Evolutionary conservation across 1,284 basidiomycete genomes (phyloP), one percentile per base, ranked within the genome.

Genomic region (Fomes fomentarius): DNA sequence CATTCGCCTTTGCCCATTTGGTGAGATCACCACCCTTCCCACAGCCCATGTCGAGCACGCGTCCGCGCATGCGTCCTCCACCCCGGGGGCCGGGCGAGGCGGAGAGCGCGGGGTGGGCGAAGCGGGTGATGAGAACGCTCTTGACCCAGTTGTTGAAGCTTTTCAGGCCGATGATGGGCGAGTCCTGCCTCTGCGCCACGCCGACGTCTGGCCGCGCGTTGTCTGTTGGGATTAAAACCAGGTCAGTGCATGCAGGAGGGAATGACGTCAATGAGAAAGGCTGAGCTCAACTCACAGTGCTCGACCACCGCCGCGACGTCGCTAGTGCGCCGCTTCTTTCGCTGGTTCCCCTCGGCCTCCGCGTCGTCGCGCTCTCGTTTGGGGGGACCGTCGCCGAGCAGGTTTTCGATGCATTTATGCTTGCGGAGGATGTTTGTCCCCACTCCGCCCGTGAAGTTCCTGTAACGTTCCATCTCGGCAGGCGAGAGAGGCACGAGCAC

Each of bases 141-240:
- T 98, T 98, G 65, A 98, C 88, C 96, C 97, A 99, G 75, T 99
- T 99, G 76, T 99, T 99, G 77, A 98, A 99, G 70, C 85, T 93
- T 72, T 96, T 96, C 52, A 99, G 81, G 21, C 94, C 95, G 54
- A 98, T 94, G 67, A 99, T 99, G 30, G 95, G 94, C 6, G 95
- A 98, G n/a, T 89, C 86, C 60, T 85, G 83, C 33, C 97, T 89
- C 60, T 90, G 86, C 9, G 85, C 78, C 26, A 94, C 82, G 48
- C 94, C 95, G 11, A 96, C 89, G 57, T 99, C 95, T 4, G 92
- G 93, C 10, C 97, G 85, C 39, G 86, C 82, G 70, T 99, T 99
- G 74, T 99, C 93, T 96, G 64, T 35, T 44, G 47, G 43, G 33
- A 55, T 39, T 39, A 9, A 30, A 19, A 17, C 33, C 25, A 35